Evolutionary conservation across 2,329 filamentous ascomycete genomes (phyloP).

Genomic region (Furcasterigmium furcatum): DNA sequence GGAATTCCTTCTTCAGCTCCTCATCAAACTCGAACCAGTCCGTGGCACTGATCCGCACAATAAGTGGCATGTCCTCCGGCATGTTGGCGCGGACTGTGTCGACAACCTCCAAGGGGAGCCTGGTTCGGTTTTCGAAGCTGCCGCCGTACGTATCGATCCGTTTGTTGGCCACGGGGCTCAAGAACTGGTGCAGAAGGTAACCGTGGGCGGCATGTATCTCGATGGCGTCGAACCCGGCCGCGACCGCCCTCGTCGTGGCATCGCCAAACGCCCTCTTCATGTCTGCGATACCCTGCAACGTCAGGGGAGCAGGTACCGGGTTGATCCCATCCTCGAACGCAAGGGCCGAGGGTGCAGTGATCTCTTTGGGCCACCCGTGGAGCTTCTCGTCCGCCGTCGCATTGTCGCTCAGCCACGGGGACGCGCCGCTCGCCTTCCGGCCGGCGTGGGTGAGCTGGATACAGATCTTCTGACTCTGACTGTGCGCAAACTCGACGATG

Average conservation of each 20-base stretch:
- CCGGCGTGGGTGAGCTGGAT: constrained; percentile 77
- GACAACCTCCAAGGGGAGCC: constrained; percentile 40
- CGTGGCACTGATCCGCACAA: constrained; percentile 65
- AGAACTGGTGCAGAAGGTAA: constrained; percentile 44
- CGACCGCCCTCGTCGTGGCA: constrained; percentile 50
- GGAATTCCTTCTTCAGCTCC: constrained; percentile 52
- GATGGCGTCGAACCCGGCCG: constrained; percentile 57
- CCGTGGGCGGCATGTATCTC: constrained; percentile 40
- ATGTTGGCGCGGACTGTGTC: constrained; percentile 58
- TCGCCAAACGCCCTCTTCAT: constrained; percentile 58
- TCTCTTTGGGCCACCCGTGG: constrained; percentile 40
- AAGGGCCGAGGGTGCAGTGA: constrained; percentile 19
- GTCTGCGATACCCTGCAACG: constrained; percentile 59
- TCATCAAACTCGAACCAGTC: too few species aligned
- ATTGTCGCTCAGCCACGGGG: too few species aligned
- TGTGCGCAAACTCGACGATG: constrained; percentile 57
- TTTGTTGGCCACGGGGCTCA: constrained; percentile 38
- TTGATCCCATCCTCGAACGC: too few species aligned
- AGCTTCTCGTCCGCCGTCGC: constrained; percentile 54
- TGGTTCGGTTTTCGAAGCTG: constrained; percentile 38
- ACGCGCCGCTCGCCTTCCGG: constrained; percentile 52
- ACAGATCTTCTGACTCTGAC: constrained; percentile 59
- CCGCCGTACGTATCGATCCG: constrained; percentile 45
- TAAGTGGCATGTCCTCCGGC: constrained; percentile 63
- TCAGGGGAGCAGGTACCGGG: constrained; percentile 49